These are phyloP conservation scores for Gonium pectorale DNA, from an alignment of 139 green algal species.

Conservation along the genomic window DNA sequence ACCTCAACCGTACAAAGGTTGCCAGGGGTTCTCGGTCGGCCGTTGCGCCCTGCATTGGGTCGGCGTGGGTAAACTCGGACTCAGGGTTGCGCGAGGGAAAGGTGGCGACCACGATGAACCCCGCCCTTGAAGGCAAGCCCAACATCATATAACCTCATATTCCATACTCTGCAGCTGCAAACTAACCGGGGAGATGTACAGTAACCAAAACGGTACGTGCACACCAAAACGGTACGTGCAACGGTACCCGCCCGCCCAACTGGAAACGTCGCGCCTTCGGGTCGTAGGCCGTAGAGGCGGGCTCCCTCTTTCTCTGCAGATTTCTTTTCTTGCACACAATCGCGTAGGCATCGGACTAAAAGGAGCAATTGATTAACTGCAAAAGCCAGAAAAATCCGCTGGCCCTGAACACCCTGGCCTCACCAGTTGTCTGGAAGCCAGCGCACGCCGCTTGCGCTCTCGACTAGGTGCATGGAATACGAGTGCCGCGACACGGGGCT, in stretches of 20 bases:
- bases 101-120: neutral
- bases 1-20: slow-evolving; percentile 68
- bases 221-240: neutral
- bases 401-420: neutral
- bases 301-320: neutral
- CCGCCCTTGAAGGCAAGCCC: neutral
- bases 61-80: no score
- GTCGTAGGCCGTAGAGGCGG: neutral
- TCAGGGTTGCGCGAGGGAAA: neutral
- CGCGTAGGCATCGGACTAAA: no score
- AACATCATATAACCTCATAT: no score
- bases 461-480: slow-evolving; percentile 89
- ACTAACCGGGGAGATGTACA: neutral
- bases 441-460: slow-evolving; percentile 55
- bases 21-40: slow-evolving; percentile 65
- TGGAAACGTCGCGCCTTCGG: neutral
- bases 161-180: neutral
- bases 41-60: slow-evolving; percentile 71
- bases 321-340: no score
- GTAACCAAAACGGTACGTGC: neutral
- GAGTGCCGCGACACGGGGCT: slow-evolving; percentile 74
- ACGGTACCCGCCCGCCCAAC: neutral
- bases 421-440: slow-evolving; percentile 89
- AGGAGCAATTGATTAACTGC: no score
- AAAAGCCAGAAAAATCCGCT: no score